Evolutionary conservation across 768 basidiomycete genomes (phyloP).

Genomic region (Mycena capillaripes): DNA sequence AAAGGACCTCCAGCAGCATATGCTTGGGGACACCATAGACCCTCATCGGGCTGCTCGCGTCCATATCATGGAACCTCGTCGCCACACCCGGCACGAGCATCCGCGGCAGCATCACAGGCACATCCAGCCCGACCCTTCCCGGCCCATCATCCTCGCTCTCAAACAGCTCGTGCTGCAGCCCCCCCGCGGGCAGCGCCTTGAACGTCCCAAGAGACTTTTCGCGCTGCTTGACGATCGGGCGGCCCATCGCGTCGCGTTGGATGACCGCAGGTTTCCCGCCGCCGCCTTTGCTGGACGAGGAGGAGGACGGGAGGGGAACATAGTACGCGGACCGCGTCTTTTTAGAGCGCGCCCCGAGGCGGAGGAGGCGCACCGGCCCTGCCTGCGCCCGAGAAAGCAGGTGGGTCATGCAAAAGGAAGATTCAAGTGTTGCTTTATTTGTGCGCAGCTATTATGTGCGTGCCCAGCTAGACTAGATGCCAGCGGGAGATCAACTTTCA

Average conservation of each 20-base stretch:
- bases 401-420: neutral
- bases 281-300: neutral
- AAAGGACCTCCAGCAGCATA: slow-evolving; percentile 77
- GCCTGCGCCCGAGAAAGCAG: slow-evolving; percentile 17
- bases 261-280: neutral
- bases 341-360: slow-evolving; percentile 15
- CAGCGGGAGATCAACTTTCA: neutral
- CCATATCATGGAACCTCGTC: slow-evolving; percentile 36
- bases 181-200: slow-evolving; percentile 53
- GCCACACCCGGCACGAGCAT: slow-evolving; percentile 43
- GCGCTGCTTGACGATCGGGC: slow-evolving; percentile 21
- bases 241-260: slow-evolving; percentile 26
- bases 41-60: slow-evolving; percentile 53
- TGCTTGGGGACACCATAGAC: slow-evolving; percentile 82
- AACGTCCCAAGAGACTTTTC: slow-evolving; percentile 54
- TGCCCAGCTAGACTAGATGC: too few species aligned
- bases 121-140: slow-evolving; percentile 47
- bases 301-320: neutral
- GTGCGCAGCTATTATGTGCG: too few species aligned
- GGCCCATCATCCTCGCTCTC: slow-evolving; percentile 44
- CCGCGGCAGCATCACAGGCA: slow-evolving; percentile 58
- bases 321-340: neutral
- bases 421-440: neutral
- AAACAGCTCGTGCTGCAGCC: slow-evolving; percentile 58
- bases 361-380: slow-evolving; percentile 10